Evolutionary conservation across 768 basidiomycete genomes (phyloP).

Genomic region (Suillus decipiens): DNA sequence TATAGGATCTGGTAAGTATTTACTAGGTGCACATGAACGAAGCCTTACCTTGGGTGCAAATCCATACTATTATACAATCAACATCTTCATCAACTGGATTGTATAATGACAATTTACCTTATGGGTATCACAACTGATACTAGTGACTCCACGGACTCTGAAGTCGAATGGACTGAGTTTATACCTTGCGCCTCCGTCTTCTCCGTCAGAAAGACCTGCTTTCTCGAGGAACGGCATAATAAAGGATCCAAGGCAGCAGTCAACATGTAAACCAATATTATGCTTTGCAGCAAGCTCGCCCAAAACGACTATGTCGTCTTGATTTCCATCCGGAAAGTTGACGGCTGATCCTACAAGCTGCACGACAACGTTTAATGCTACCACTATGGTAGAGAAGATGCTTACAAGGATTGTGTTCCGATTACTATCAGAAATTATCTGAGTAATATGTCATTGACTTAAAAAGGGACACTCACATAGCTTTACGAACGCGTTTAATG

Average conservation of each 20-base stretch:
- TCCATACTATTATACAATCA: constrained; percentile 61
- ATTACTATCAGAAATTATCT: constrained; percentile 52
- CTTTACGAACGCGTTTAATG: constrained; percentile 73
- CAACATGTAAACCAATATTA: constrained; percentile 88
- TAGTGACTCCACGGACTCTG: constrained; percentile 85
- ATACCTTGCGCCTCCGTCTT: constrained; percentile 47
- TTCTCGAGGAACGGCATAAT: constrained; percentile 90
- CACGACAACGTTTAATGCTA: constrained; percentile 3
- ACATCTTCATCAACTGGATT: not conserved
- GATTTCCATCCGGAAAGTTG: constrained; percentile 85
- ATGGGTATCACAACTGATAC: constrained; percentile 95
- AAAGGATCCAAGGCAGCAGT: constrained; percentile 93
- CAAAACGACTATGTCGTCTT: constrained; percentile 83
- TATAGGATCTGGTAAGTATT: constrained; percentile 28
- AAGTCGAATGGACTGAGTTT: constrained; percentile 84
- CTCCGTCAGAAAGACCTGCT: constrained; percentile 66
- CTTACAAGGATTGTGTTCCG: constrained; percentile 83
- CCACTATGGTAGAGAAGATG: not conserved
- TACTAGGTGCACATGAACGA: constrained; percentile 4
- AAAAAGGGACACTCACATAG: constrained; percentile 63
- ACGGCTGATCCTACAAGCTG: constrained; percentile 85
- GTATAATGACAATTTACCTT: constrained; percentile 51
- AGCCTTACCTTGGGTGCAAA: constrained; percentile 83
- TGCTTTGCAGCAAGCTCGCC: constrained; percentile 70
- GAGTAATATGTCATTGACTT: not conserved